Base-by-base conservation (phyloP, 1,284 basidiomycete genomes). In the Psilocybe mexicana region DNA sequence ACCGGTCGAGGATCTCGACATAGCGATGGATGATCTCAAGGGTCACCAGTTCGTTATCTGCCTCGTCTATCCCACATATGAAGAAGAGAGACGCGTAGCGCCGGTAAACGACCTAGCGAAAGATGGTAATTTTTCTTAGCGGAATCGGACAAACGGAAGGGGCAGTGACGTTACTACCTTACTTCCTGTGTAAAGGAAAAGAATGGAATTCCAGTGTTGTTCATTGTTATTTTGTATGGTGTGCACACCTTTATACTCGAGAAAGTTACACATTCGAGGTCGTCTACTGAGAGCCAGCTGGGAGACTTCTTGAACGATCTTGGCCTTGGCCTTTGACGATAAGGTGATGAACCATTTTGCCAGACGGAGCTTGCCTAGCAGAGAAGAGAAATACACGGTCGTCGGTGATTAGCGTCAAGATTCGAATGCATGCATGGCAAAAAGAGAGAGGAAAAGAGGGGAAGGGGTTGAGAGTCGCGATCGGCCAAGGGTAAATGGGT, bases 71-170 rank as follows among this genome's bases (percentile, higher is more conserved):
- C 43, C 94, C 94, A 61, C 87, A 90, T 54, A 98, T 90, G 77
- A 98, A 98, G 85, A 97, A 98, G 25, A 98, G 78, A 8, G 93
- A 96, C 1, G 96, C 96, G 67, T 98, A 98, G 69, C 96, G 87
- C 50, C 94, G 81, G 75, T 98, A 98, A 14, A 98, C 93, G 52
- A 73, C 59, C 71, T 73, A 43, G 6, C 12, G 18, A 24, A 12
- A 4, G 10, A 30, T 18, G 2, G 2, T 14, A 8, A 12, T 18
- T 26, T 26, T 7, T 6, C 23, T 6, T 8, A 57, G 35, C 18
- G 8, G 3, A 6, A 42, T 28, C 38, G 11, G 3, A 42, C 25
- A 26, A 11, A 35, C 24, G 18, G 36, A 23, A 43, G 10, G 14
- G 14, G 38, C 43, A 46, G 14, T 44, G 54, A 24, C 61, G 1